Conservation (phyloP, 2,329 filamentous ascomycete species). For the Colletotrichum musae region DNA sequence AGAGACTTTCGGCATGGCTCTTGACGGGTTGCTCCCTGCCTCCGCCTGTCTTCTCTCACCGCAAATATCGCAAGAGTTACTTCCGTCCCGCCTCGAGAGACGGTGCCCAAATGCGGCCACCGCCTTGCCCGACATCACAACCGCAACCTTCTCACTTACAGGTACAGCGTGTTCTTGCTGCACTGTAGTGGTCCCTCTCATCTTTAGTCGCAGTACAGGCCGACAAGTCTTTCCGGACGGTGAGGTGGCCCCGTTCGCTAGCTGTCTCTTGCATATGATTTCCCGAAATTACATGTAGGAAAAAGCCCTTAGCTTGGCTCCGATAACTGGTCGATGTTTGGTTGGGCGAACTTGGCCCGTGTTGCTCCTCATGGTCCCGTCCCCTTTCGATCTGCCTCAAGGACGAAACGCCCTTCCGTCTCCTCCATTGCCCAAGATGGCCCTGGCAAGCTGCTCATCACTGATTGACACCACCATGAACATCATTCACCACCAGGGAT, state of each 20-base stretch:
- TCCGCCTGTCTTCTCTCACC: constrained; percentile 30
- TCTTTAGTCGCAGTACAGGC: constrained; percentile 19
- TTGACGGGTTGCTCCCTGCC: constrained; percentile 25
- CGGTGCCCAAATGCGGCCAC: constrained; percentile 38
- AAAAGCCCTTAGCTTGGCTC: constrained; percentile 40
- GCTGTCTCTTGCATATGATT: constrained; percentile 50
- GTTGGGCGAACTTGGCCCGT: constrained; percentile 49
- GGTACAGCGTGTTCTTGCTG: constrained; percentile 2
- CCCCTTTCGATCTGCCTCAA: constrained; percentile 32
- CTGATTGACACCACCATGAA: constrained; percentile 42
- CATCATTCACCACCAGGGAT: constrained; percentile 27
- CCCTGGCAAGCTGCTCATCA: constrained; percentile 39
- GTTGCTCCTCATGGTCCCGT: constrained; percentile 27
- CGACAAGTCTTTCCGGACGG: constrained; percentile 45
- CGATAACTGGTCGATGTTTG: constrained; percentile 56
- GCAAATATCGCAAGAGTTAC: constrained; percentile 29
- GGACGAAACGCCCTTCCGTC: constrained; percentile 29
- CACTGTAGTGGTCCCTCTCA: constrained; percentile 19
- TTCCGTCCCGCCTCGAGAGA: constrained; percentile 26
- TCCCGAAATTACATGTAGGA: constrained; percentile 51
- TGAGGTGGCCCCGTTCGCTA: constrained; percentile 50
- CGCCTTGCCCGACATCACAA: constrained; percentile 7
- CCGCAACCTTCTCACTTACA: background rate
- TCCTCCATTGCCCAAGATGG: constrained; percentile 37
- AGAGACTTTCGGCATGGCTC: constrained; percentile 29